These are phyloP conservation scores for Carex cristatella DNA, from an alignment of 176 grass and related monocot genomes.

Conservation along the genomic window DNA sequence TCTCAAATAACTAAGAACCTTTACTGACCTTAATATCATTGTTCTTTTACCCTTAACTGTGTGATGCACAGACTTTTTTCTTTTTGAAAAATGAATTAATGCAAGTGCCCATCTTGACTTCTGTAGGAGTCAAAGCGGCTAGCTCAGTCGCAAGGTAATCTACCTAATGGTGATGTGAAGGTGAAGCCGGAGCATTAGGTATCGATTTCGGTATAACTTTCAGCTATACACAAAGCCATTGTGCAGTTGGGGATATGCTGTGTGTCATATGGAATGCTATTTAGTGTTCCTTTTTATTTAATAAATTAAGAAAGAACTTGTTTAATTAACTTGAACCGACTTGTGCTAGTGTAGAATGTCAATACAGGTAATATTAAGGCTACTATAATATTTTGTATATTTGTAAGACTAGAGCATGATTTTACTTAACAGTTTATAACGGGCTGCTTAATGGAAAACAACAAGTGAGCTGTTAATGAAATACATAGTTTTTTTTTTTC, in stretches of 20 bases:
- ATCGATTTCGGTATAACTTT: not conserved
- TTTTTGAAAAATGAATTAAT: not conserved
- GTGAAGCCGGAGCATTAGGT: constrained; percentile 67
- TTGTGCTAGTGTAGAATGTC: not conserved
- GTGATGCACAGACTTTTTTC: not conserved
- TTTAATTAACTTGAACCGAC: not conserved
- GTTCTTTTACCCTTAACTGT: constrained; percentile 3
- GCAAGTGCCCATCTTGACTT: constrained; percentile 2
- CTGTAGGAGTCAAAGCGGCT: constrained; percentile 64
- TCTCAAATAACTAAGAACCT: not conserved
- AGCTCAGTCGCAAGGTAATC: constrained; percentile 60
- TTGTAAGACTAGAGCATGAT: not conserved
- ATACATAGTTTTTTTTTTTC: no score
- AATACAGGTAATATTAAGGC: not conserved
- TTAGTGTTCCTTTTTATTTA: not conserved
- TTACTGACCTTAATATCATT: not conserved
- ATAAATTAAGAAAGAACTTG: not conserved
- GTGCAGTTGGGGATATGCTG: not conserved
- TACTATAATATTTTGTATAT: not conserved
- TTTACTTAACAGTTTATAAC: constrained; percentile 17
- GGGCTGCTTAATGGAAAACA: not conserved
- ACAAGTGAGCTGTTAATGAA: not conserved
- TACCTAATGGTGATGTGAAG: constrained; percentile 86
- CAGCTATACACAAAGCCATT: not conserved
- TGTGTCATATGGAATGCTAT: constrained; percentile 3